phyloP scores from a whole-genome alignment of 768 basidiomycete genomes.

The Boletellus ananas region DNA sequence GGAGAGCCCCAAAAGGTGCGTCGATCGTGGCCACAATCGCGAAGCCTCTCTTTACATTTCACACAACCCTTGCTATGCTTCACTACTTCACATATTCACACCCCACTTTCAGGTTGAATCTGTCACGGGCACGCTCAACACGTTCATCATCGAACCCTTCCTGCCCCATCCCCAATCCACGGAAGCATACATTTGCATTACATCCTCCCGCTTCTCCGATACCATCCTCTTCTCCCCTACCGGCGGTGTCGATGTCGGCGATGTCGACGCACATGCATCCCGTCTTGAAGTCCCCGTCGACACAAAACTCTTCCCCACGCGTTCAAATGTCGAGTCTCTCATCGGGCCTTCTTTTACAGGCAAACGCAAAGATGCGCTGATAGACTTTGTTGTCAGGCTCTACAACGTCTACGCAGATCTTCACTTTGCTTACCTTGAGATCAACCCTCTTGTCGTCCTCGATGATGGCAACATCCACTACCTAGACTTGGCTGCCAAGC shows the following conservation, averaged over 20 bases:
- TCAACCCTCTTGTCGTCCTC: constrained; percentile 96
- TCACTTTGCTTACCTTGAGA: constrained; percentile 99
- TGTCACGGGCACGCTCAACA: constrained; percentile 91
- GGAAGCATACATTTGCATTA: constrained; percentile 98
- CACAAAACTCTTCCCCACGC: constrained; percentile 68
- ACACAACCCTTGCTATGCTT: constrained; percentile 7
- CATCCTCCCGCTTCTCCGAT: constrained; percentile 91
- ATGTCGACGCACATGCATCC: constrained; percentile 96
- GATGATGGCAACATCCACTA: constrained; percentile 83
- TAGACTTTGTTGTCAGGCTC: constrained; percentile 91
- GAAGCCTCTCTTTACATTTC: no score
- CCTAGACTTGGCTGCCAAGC: constrained; percentile 99
- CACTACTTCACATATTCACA: constrained; percentile 13
- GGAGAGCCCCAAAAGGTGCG: constrained; percentile 84
- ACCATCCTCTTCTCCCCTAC: constrained; percentile 98
- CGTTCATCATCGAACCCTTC: constrained; percentile 99
- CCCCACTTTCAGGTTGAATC: constrained; percentile 68
- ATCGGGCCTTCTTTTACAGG: constrained; percentile 73
- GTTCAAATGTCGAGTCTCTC: constrained; percentile 75
- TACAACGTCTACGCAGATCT: constrained; percentile 98
- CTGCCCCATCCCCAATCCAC: constrained; percentile 89
- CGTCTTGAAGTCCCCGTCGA: constrained; percentile 79
- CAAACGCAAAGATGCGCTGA: constrained; percentile 84
- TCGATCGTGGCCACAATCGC: constrained; percentile 8
- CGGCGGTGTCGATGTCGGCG: constrained; percentile 97